Base-by-base conservation (phyloP, 2,329 filamentous ascomycete genomes). In the Trichocomaceae sp. region DNA sequence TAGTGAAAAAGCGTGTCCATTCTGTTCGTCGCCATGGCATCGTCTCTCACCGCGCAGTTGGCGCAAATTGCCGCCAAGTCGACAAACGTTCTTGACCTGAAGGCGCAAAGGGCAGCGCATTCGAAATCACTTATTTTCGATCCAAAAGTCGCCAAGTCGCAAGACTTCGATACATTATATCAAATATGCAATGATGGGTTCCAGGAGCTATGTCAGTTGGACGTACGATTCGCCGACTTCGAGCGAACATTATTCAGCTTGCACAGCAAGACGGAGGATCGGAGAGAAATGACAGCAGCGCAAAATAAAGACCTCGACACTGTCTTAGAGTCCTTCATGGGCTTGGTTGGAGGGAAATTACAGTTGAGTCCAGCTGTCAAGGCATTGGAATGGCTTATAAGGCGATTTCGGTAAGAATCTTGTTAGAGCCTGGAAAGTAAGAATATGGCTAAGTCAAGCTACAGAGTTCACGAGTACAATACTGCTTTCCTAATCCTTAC, bases 101-200 rank as follows among this genome's bases (percentile, higher is more conserved):
- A 95, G 75, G 89, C 91, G 65, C 90, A 96, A 75, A 92, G 90
- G 73, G 83, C 87, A 58, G 84, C 89, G 59, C 93, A 99, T 75
- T 89, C 89, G 61, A 92, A 96, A 72, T 99, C 93, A 52, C 77
- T 99, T 58, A 88, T 99, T 57, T 99, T 95, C 76, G 91, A 96
- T 64, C 82, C 88, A 57, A 83, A 85, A 67, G 80, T 92, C 63
- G 93, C 93, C 50, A 86, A 87, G 5, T 85, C 84, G 15, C 93
- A 99, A 75, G 93, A 86, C 65, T 96, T 92, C 71, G 88, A 96
- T 67, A 88, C 86, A 4, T 81, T 99, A 56, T 97, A 88, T 70
- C 83, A 87, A 55, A 83, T 95, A 69, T 97, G 92, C 68, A 79
- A 84, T 62, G 88, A 95, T 65, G 93, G 91, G 1, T 99, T 92